Evolutionary conservation across 495 filamentous ascomycete genomes (phyloP).

Genomic region (Hypoxylon fragiforme): DNA sequence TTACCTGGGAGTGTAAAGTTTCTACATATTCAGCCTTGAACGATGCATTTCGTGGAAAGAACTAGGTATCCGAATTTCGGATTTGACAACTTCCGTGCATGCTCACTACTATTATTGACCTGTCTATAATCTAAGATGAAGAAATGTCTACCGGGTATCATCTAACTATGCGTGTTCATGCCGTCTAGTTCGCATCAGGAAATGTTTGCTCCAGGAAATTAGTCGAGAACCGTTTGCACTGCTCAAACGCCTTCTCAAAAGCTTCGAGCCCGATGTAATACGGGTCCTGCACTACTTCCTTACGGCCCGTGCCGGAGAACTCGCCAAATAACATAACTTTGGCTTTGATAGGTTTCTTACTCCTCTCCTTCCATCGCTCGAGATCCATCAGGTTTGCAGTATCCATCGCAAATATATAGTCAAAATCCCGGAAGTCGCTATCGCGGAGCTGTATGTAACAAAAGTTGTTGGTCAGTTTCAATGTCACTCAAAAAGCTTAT

Average conservation of each 20-base stretch:
- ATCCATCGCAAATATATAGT: constrained; percentile 97
- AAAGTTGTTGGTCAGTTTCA: constrained; percentile 12
- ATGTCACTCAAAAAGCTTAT: too few relatives aligned
- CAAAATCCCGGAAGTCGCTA: constrained; percentile 77
- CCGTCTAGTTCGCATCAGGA: constrained; percentile 39
- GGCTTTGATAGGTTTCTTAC: constrained; percentile 52
- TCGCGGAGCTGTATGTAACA: constrained; percentile 33
- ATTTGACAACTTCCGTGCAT: too few relatives aligned
- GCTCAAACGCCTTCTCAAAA: constrained; percentile 85
- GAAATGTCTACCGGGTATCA: constrained; percentile 14
- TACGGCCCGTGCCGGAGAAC: constrained; percentile 66
- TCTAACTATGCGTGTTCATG: constrained; percentile 2
- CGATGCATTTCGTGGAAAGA: too few relatives aligned
- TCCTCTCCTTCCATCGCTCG: constrained; percentile 57
- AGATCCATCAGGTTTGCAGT: constrained; percentile 77
- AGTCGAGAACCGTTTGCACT: constrained; percentile 75
- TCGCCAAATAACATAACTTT: constrained; percentile 83
- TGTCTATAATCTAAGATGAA: background rate
- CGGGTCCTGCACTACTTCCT: constrained; percentile 82
- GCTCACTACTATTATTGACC: too few relatives aligned
- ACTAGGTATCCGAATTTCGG: too few relatives aligned
- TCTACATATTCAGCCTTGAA: too few relatives aligned
- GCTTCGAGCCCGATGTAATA: constrained; percentile 86
- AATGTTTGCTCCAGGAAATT: constrained; percentile 66
- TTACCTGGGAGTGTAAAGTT: too few relatives aligned